These are phyloP conservation scores for Vishniacozyma victoriae DNA, from an alignment of 768 basidiomycete genomes.

Conservation along the genomic window DNA sequence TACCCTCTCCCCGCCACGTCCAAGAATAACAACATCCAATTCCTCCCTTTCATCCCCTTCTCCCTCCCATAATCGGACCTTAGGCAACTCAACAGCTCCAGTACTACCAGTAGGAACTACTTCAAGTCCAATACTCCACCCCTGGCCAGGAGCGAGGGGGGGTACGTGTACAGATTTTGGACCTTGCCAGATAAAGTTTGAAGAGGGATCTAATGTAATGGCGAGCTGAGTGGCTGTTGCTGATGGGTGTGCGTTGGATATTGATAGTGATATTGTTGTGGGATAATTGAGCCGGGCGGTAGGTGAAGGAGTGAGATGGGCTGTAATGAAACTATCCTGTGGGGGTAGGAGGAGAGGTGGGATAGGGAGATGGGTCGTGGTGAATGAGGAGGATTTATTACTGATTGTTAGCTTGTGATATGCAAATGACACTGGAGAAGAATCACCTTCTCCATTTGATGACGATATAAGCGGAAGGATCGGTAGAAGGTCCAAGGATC, in stretches of 20 bases:
- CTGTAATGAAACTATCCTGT: conserved; percentile 53
- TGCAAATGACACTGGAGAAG: background rate
- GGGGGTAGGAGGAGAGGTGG: conserved; percentile 58
- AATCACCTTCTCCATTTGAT: background rate
- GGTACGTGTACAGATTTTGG: conserved; percentile 62
- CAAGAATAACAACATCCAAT: too few species aligned
- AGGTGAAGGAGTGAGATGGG: conserved; percentile 60
- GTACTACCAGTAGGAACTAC: conserved; percentile 28
- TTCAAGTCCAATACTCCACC: conserved; percentile 15
- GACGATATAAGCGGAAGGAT: conserved; percentile 1
- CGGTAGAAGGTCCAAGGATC: background rate
- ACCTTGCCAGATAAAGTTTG: conserved; percentile 78
- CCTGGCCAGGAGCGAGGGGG: conserved; percentile 61
- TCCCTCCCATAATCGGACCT: conserved; percentile 22
- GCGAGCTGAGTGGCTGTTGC: conserved; percentile 63
- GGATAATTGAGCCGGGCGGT: conserved; percentile 53
- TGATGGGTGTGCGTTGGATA: conserved; percentile 61
- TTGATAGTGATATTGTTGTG: conserved; percentile 52
- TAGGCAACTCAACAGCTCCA: conserved; percentile 33
- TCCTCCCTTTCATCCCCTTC: conserved; percentile 20
- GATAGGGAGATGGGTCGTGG: conserved; percentile 59
- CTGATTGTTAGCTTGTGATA: conserved; percentile 1
- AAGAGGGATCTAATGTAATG: conserved; percentile 66
- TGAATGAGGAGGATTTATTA: conserved; percentile 41
- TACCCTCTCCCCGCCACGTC: too few species aligned